Evolutionary conservation across 257 asterid species (phyloP).

Genomic region (Ballota nigra): DNA sequence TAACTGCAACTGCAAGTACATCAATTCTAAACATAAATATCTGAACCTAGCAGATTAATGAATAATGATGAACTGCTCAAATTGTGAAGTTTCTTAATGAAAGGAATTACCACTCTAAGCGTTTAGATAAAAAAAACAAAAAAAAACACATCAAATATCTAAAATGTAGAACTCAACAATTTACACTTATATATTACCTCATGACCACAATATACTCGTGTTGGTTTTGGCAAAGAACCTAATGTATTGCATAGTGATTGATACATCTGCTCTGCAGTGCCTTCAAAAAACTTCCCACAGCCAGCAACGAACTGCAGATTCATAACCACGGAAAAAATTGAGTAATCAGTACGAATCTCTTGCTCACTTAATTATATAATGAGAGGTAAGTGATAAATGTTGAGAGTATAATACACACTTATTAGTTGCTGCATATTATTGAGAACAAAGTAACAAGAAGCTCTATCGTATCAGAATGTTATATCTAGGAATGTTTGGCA

Average conservation of each 20-base stretch:
- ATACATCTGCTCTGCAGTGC: conserved; percentile 96
- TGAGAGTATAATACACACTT: not conserved
- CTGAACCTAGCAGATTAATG: not conserved
- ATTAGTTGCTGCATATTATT: not conserved
- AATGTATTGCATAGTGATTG: conserved; percentile 84
- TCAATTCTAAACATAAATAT: conserved; percentile 2
- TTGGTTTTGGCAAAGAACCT: conserved; percentile 84
- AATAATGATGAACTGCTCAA: not conserved
- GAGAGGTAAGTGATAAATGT: not conserved
- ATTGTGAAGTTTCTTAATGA: not conserved
- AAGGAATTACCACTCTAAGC: not conserved
- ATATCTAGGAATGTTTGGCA: not conserved
- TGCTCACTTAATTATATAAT: not conserved
- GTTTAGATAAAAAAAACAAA: not conserved
- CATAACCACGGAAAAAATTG: conserved; percentile 7
- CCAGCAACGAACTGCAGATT: conserved; percentile 75
- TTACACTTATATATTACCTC: conserved; percentile 54
- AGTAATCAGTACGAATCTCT: not conserved
- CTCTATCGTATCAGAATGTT: not conserved
- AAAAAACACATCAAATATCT: not conserved
- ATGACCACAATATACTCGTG: conserved; percentile 88
- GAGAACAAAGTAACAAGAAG: conserved; percentile 8
- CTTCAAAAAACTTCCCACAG: conserved; percentile 92
- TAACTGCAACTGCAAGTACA: not conserved
- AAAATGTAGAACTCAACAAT: not conserved